Evolutionary conservation across 495 filamentous ascomycete species (phyloP).

Genomic region (Penicillium malachiteum): DNA sequence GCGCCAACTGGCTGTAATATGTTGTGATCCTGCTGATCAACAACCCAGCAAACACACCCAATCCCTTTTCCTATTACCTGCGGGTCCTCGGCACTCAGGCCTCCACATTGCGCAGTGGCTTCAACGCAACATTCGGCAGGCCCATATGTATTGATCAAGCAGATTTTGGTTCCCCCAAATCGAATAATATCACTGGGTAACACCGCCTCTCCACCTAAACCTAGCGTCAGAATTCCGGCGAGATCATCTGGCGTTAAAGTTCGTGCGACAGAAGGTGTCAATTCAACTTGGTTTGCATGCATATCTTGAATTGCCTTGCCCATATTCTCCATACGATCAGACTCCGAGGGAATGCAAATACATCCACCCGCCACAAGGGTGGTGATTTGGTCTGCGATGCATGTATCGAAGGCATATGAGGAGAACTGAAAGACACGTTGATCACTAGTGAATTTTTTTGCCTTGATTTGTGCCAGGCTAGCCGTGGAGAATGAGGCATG

Average conservation of each 20-base stretch:
- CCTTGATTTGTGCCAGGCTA: conserved; percentile 4
- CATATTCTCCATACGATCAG: conserved; percentile 6
- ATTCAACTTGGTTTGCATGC: too few species aligned
- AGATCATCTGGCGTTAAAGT: conserved; percentile 23
- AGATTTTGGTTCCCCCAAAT: conserved; percentile 3
- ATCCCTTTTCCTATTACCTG: not conserved
- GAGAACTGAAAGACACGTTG: conserved; percentile 31
- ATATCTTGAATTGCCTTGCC: conserved; percentile 22
- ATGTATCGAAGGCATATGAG: conserved; percentile 24
- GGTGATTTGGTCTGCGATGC: conserved; percentile 14
- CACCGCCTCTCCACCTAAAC: conserved; percentile 19
- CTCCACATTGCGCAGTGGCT: not conserved
- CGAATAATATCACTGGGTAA: not conserved
- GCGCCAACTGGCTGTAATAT: conserved; percentile 49
- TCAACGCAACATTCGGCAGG: not conserved
- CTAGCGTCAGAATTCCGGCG: conserved; percentile 9
- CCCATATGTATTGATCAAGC: not conserved
- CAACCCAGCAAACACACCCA: conserved; percentile 7
- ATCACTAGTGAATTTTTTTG: not conserved
- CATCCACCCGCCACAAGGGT: conserved; percentile 24
- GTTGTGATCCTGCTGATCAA: conserved; percentile 32
- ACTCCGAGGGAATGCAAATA: conserved; percentile 26
- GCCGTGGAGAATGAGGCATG: conserved; percentile 56
- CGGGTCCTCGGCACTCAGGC: not conserved
- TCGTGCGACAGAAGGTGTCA: too few species aligned